Evolutionary conservation across 192 early-diverging fungal species (phyloP).

Genomic region (Dissophora ornata): DNA sequence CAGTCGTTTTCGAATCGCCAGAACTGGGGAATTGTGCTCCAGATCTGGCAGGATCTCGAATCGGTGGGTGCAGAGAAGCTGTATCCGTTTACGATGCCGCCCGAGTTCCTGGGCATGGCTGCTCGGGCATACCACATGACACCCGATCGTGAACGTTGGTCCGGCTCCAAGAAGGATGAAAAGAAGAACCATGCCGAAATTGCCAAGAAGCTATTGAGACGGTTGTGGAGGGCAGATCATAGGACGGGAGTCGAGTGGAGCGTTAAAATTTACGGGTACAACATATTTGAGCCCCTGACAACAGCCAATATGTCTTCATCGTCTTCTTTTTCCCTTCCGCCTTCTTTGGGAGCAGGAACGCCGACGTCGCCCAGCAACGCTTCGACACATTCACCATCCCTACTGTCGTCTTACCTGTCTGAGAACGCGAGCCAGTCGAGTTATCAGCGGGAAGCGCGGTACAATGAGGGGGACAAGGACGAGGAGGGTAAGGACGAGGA

Average conservation of each 20-base stretch:
- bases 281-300: constrained; percentile 22
- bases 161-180: background rate
- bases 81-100: constrained; percentile 35
- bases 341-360: background rate
- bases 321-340: background rate
- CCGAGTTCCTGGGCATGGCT: constrained; percentile 38
- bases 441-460: background rate
- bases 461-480: background rate
- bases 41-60: constrained; percentile 42
- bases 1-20: constrained; percentile 27
- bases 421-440: background rate
- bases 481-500: background rate
- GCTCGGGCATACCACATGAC: constrained; percentile 34
- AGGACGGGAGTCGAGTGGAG: constrained; percentile 38
- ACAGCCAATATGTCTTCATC: background rate
- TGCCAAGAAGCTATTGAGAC: constrained; percentile 23
- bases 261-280: constrained; percentile 33
- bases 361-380: background rate
- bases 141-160: background rate
- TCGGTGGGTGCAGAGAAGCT: constrained; percentile 27
- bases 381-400: background rate
- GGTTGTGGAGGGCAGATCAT: constrained; percentile 24
- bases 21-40: constrained; percentile 43
- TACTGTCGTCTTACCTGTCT: constrained; percentile 7
- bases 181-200: constrained; percentile 12